These are phyloP conservation scores for Macaranga tanarius DNA, from an alignment of 441 rosid genomes.

Conservation along the genomic window DNA sequence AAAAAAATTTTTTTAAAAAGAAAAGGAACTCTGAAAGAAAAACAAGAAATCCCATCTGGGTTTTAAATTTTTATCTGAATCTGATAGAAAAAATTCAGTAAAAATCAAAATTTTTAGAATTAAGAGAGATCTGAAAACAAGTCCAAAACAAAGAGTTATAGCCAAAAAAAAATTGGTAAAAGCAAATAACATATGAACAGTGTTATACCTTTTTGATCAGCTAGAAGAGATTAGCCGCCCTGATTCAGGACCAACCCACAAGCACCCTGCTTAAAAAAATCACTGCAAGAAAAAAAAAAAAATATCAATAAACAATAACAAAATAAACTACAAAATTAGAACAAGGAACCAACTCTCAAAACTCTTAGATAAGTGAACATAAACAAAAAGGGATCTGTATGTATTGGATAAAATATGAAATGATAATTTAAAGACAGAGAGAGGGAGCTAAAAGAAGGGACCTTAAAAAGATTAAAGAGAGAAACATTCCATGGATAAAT, in stretches of 20 bases:
- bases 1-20: constrained; percentile 11
- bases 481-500: constrained; percentile 5
- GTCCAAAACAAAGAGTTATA: constrained; percentile 31
- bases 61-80: constrained; percentile 20
- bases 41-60: constrained; percentile 19
- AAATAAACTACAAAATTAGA: background rate
- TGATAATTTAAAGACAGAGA: too few relatives aligned
- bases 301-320: too few relatives aligned
- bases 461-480: constrained; percentile 4
- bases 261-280: constrained; percentile 13
- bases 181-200: constrained; percentile 10
- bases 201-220: constrained; percentile 16
- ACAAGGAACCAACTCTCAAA: background rate
- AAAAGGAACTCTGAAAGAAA: constrained; percentile 13
- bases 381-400: background rate
- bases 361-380: background rate
- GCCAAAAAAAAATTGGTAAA: constrained; percentile 2
- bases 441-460: background rate
- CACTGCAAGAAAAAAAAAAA: constrained; percentile 7
- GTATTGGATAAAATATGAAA: background rate
- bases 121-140: constrained; percentile 40
- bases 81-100: constrained; percentile 14
- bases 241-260: constrained; percentile 20
- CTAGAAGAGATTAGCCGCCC: constrained; percentile 3
- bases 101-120: constrained; percentile 38